Base-by-base conservation (phyloP, 441 rosid species). In the Gossypium gossypioides region DNA sequence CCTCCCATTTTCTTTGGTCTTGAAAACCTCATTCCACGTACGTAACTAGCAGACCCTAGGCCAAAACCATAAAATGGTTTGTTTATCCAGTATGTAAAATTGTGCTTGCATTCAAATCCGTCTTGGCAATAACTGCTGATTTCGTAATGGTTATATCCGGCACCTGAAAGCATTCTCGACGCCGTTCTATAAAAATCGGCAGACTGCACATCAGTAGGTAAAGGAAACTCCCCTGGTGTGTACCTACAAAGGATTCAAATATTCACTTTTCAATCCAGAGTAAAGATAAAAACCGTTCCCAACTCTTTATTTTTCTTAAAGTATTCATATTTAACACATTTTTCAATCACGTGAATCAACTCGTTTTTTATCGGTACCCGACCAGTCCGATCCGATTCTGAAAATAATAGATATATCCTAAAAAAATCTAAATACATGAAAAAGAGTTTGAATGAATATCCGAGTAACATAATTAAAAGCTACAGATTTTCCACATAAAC, bases 21-120 rank as follows among this genome's bases (percentile, higher is more conserved):
- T 18, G 99, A 92, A 75, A 95, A 92, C 83, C 99, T 88, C 71
- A 83, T n/a, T 68, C 99, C 97, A 76, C 84, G 78, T 27, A 89
- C 81, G 74, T 81, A 87, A 81, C 99, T 94, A 21, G 97, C 96
- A 69, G 99, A 89, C 68, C 99, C 99, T 27, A 92, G 89, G 52
- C 99, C 99, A 15, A 92, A 92, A 25, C 79, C 97, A 65, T 92
- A 95, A 80, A 92, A 94, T 2, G 97, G 91, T 42, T 79, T 75
- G 84, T 86, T 90, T 86, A 85, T 83, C 97, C 97, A 92, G 91
- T 94, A 94, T 24, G 84, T 88, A 73, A 61, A 83, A 72, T 92
- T 91, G 81, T 94, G 97, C 79, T 85, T 86, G 74, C 97, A 94
- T 75, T 89, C 86, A 51, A 77, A 92, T 51, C 88, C 92, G 0